Percentiles rank a stretch among this genome's conserved stretches.
Evolutionary conservation across 2,329 filamentous ascomycete species (phyloP).

Genomic region (Fusarium sp.): DNA sequence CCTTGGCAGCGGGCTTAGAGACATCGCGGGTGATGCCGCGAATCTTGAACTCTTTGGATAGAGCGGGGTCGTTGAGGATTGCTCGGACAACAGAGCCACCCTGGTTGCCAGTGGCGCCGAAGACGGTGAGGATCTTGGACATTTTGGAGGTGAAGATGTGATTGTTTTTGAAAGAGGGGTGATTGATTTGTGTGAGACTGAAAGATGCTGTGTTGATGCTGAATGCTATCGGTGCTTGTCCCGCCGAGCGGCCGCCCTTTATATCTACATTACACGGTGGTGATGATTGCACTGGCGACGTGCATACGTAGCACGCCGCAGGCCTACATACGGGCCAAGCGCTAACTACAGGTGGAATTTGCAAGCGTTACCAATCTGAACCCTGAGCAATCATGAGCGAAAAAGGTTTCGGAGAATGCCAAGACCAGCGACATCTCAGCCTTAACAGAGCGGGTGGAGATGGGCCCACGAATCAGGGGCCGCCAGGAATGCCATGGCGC

Average conservation of each 20-base stretch:
- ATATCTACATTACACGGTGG: constrained; percentile 19
- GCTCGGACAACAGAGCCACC: constrained; percentile 63
- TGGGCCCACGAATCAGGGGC: neutral
- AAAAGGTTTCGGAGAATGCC: constrained; percentile 42
- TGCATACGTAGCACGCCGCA: constrained; percentile 1
- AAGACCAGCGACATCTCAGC: constrained; percentile 33
- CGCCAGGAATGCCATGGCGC: constrained; percentile 1
- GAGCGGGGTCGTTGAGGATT: constrained; percentile 63
- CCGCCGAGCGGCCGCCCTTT: constrained; percentile 6
- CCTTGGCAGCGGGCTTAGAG: constrained; percentile 57
- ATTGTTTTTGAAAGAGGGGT: neutral
- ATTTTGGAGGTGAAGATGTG: constrained; percentile 25
- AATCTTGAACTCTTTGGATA: constrained; percentile 61
- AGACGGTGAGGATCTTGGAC: constrained; percentile 61
- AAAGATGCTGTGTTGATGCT: constrained; percentile 1
- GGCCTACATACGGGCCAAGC: neutral
- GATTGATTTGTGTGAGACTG: neutral
- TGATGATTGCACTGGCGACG: constrained; percentile 7
- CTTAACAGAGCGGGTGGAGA: neutral
- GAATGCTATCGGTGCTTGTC: neutral
- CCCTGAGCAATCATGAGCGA: constrained; percentile 13
- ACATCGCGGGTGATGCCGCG: constrained; percentile 65
- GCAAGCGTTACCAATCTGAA: constrained; percentile 35
- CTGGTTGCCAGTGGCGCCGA: constrained; percentile 66
- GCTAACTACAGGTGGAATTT: neutral